Conservation (phyloP, 345 rosid species). For the Murraya paniculata region DNA sequence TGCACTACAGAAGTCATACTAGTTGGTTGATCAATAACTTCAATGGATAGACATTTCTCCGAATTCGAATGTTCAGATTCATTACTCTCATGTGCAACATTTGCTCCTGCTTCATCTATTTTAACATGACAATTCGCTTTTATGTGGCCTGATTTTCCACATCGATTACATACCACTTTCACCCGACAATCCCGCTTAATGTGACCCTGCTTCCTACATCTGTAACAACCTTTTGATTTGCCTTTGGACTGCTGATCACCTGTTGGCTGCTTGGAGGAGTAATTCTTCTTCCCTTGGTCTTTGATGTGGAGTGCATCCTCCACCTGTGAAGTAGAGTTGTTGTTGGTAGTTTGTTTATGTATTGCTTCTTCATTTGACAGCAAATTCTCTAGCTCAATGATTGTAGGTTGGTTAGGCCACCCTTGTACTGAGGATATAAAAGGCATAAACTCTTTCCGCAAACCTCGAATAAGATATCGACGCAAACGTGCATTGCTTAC, state of each 20-base stretch:
- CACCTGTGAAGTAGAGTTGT: not conserved
- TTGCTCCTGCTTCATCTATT: not conserved
- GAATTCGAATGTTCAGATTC: not conserved
- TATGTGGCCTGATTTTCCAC: not conserved
- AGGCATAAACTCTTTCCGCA: not conserved
- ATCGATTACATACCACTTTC: not conserved
- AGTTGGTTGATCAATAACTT: not conserved
- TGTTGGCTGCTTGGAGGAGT: not conserved
- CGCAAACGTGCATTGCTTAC: not conserved
- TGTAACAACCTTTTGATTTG: not conserved
- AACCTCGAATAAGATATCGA: not conserved
- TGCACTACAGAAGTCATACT: not conserved
- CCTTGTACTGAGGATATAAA: not conserved
- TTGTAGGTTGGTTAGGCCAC: not conserved
- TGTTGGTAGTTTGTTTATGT: not conserved
- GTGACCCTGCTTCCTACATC: not conserved
- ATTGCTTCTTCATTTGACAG: not conserved
- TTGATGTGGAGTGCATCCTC: no score
- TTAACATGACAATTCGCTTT: not conserved
- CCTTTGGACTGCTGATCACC: not conserved
- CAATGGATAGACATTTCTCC: not conserved
- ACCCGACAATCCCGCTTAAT: not conserved
- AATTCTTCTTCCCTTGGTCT: not conserved
- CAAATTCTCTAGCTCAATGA: not conserved
- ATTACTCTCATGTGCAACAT: no score